Conservation (phyloP, 2,329 filamentous ascomycete genomes). For the Aaosphaeria arxii region DNA sequence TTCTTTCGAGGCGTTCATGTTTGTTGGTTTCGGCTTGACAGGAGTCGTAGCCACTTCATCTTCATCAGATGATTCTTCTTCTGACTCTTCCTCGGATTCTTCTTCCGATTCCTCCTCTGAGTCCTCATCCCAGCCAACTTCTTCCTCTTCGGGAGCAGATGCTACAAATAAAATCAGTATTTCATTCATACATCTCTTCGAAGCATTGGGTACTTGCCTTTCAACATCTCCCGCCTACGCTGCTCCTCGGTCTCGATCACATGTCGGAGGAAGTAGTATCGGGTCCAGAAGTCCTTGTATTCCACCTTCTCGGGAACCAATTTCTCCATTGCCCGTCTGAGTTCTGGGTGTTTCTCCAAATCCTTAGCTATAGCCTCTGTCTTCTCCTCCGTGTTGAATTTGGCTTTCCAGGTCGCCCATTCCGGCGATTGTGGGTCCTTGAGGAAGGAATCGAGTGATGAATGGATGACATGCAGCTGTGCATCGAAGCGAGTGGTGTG, state of each 20-base stretch:
- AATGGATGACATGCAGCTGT: conserved; percentile 93
- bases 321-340: conserved; percentile 88
- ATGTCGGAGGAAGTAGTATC: conserved; percentile 92
- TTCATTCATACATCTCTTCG: neutral
- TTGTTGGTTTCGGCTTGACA: conserved; percentile 11
- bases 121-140: conserved; percentile 69
- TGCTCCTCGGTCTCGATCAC: conserved; percentile 92
- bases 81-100: conserved; percentile 36
- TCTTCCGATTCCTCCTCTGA: conserved; percentile 70
- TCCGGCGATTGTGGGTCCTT: conserved; percentile 75
- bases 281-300: conserved; percentile 85
- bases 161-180: conserved; percentile 15
- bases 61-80: conserved; percentile 1
- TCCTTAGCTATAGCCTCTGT: conserved; percentile 80
- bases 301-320: conserved; percentile 90
- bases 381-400: conserved; percentile 78
- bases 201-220: conserved; percentile 59
- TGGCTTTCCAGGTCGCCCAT: conserved; percentile 69
- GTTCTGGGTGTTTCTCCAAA: conserved; percentile 79
- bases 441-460: conserved; percentile 72
- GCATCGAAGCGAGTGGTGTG: conserved; percentile 94
- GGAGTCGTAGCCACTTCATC: neutral
- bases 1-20: conserved; percentile 32
- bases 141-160: conserved; percentile 70
- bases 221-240: conserved; percentile 81